A percentile compares a stretch with the other conserved stretches of the same genome.
These are phyloP conservation scores for Myriosclerotinia scirpicola DNA, from an alignment of 2,329 filamentous ascomycete species.

Conservation along the genomic window DNA sequence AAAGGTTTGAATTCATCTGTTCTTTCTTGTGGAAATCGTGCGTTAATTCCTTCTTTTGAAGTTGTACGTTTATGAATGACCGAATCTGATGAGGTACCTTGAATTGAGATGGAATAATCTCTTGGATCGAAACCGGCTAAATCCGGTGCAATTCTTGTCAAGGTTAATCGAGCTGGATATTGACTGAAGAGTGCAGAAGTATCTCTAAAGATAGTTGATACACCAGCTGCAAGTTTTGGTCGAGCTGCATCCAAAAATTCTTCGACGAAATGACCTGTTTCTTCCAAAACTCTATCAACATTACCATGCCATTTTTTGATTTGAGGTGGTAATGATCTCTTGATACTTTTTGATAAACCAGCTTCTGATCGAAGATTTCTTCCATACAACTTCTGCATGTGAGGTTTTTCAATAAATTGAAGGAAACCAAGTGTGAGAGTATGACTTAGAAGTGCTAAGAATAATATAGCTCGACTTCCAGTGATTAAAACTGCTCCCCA, in stretches of 20 bases:
- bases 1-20: conserved; percentile 68
- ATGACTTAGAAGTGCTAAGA: conserved; percentile 82
- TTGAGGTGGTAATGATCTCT: conserved; percentile 78
- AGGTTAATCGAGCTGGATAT: conserved; percentile 81
- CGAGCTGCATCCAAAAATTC: conserved; percentile 83
- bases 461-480: conserved; percentile 81
- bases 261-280: conserved; percentile 85
- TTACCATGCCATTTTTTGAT: conserved; percentile 82
- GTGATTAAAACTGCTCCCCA: conserved; percentile 96
- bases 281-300: conserved; percentile 82
- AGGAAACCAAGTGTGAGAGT: conserved; percentile 84
- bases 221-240: conserved; percentile 81
- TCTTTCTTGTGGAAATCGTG: conserved; percentile 62
- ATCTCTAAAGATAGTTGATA: conserved; percentile 84
- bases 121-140: conserved; percentile 76
- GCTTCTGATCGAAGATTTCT: conserved; percentile 80
- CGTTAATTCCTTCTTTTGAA: conserved; percentile 71
- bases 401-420: conserved; percentile 88
- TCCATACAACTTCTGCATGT: conserved; percentile 98
- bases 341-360: conserved; percentile 87
- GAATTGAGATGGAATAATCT: conserved; percentile 74
- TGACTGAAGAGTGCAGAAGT: conserved; percentile 85
- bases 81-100: conserved; percentile 58
- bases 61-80: conserved; percentile 59
- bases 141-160: conserved; percentile 77